These are phyloP conservation scores for Pestalotiopsis fici DNA, from an alignment of 2,329 filamentous ascomycete species.

Conservation along the genomic window DNA sequence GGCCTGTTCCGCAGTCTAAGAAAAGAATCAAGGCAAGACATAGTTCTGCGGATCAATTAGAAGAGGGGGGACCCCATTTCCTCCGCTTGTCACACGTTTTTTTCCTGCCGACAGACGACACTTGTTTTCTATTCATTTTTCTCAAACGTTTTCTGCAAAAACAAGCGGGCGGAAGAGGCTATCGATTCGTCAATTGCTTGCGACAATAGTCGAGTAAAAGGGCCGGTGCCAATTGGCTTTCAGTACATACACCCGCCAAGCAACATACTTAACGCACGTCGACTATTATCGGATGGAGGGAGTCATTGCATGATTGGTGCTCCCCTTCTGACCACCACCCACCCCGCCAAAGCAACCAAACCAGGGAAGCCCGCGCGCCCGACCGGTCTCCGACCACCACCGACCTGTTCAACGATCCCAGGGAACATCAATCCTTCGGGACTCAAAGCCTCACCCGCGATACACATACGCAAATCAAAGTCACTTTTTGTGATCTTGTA, in stretches of 20 bases:
- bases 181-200: conserved; percentile 7
- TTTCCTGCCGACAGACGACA: neutral
- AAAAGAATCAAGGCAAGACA: neutral
- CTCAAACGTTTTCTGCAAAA: neutral
- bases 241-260: neutral
- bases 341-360: neutral
- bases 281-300: neutral
- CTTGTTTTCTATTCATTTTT: neutral
- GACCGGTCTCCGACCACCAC: neutral
- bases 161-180: neutral
- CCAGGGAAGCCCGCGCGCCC: neutral
- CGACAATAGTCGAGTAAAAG: neutral
- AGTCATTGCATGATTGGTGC: conserved; percentile 1
- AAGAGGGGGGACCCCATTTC: neutral
- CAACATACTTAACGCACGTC: neutral
- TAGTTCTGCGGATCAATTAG: neutral
- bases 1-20: neutral
- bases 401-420: neutral
- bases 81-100: neutral
- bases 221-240: neutral
- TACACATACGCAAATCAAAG: neutral
- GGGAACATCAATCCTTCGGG: neutral
- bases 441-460: neutral
- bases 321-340: neutral
- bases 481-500: neutral